A percentile compares a stretch with the other conserved stretches of the same genome.
Evolutionary conservation across 169 alveolate species (phyloP).

Genomic region (Cryptosporidium canis): DNA sequence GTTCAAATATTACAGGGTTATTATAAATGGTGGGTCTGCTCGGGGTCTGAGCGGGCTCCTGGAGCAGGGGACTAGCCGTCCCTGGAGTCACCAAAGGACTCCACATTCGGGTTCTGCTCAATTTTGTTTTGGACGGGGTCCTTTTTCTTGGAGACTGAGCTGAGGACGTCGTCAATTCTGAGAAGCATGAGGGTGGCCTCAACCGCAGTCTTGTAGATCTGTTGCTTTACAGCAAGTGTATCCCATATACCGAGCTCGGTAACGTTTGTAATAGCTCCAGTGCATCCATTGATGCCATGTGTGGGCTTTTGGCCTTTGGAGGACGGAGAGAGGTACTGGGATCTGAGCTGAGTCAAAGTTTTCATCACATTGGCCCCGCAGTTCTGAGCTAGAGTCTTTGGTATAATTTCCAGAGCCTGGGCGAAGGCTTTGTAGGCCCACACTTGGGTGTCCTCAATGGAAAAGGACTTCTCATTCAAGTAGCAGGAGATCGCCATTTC

Average conservation of each 20-base stretch:
- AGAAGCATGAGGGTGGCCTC: constrained; percentile 94
- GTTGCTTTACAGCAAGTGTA: constrained; percentile 93
- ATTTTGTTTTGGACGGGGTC: constrained; percentile 25
- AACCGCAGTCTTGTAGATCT: constrained; percentile 94
- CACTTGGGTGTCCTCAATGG: constrained; percentile 89
- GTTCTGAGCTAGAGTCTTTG: constrained; percentile 97
- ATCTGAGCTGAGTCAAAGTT: constrained; percentile 44
- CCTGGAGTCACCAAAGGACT: constrained; percentile 65
- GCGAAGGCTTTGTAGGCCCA: constrained; percentile 98
- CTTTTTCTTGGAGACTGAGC: constrained; percentile 88
- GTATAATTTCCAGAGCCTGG: constrained; percentile 97
- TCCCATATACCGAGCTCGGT: constrained; percentile 91
- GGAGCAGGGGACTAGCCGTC: constrained; percentile 19
- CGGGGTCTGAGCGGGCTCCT: background rate
- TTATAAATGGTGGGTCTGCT: background rate
- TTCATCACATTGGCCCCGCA: constrained; percentile 97
- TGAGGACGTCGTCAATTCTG: constrained; percentile 96
- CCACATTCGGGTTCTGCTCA: constrained; percentile 30
- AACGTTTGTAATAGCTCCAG: constrained; percentile 91
- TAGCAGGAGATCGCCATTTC: constrained; percentile 96
- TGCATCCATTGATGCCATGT: constrained; percentile 93
- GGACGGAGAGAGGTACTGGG: constrained; percentile 1
- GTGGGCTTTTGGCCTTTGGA: background rate
- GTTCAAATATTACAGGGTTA: background rate
- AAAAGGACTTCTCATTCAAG: constrained; percentile 86